These are phyloP conservation scores for Candida easanensis DNA, from an alignment of 805 yeast species.

Conservation along the genomic window DNA sequence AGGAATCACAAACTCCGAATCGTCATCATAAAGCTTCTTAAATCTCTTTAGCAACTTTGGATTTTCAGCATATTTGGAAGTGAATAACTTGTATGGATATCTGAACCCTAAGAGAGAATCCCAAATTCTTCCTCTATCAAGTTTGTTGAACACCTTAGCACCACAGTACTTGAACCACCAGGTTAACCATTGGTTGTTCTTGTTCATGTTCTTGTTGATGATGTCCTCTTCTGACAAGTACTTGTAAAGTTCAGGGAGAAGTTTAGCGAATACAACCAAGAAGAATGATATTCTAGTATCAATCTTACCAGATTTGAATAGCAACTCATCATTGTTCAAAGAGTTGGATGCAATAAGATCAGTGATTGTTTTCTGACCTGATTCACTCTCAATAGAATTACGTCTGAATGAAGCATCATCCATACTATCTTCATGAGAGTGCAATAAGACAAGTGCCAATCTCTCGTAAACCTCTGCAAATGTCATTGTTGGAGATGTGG, in stretches of 20 bases:
- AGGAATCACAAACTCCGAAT: background rate
- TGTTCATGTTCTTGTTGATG: constrained; percentile 43
- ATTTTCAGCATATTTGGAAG: constrained; percentile 10
- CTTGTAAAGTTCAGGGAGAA: constrained; percentile 72
- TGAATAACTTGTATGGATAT: constrained; percentile 31
- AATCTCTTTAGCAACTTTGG: constrained; percentile 21
- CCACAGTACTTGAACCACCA: constrained; percentile 97
- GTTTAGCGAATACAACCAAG: constrained; percentile 56
- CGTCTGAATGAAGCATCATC: constrained; percentile 7
- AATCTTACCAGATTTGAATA: constrained; percentile 53
- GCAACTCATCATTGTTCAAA: constrained; percentile 31
- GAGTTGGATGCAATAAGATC: constrained; percentile 18
- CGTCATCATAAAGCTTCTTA: constrained; percentile 20
- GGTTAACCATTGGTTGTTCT: constrained; percentile 83
- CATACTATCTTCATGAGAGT: constrained; percentile 32
- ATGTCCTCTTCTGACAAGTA: constrained; percentile 81
- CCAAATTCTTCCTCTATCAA: constrained; percentile 88
- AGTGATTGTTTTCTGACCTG: constrained; percentile 13
- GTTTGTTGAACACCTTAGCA: constrained; percentile 75
- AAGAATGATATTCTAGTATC: constrained; percentile 69
- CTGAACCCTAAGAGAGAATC: constrained; percentile 83
- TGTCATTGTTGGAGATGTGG: constrained; percentile 32
- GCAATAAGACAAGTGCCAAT: constrained; percentile 68
- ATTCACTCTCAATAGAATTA: constrained; percentile 12
- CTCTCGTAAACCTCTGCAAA: constrained; percentile 75